Conservation (phyloP, 768 basidiomycete species). For the Tricholoma terreum region DNA sequence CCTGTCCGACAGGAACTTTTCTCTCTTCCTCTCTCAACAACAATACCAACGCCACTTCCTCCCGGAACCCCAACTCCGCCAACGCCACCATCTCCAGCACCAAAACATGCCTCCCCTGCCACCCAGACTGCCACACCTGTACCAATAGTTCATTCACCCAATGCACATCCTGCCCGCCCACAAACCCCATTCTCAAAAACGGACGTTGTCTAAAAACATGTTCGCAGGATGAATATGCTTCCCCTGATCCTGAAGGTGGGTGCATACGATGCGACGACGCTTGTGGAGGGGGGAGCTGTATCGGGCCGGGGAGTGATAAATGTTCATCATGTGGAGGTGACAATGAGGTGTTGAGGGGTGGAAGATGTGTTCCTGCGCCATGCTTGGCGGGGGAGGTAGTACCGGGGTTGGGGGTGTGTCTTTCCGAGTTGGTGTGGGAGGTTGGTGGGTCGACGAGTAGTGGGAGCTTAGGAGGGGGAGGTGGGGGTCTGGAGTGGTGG, state of each 20-base stretch:
- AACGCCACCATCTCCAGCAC: no score
- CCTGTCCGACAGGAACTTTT: slow-evolving; percentile 62
- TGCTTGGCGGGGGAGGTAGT: slow-evolving; percentile 59
- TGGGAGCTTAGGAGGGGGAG: no score
- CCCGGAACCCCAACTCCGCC: no score
- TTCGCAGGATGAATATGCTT: slow-evolving; percentile 65
- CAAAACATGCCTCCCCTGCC: slow-evolving; percentile 63
- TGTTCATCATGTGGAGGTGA: slow-evolving; percentile 57
- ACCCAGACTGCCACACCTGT: slow-evolving; percentile 80
- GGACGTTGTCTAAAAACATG: slow-evolving; percentile 80
- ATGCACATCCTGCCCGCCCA: slow-evolving; percentile 66
- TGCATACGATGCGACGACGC: not conserved
- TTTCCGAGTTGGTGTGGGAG: slow-evolving; percentile 76
- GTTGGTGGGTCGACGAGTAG: no score
- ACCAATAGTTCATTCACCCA: slow-evolving; percentile 70
- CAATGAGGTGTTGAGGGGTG: slow-evolving; percentile 41
- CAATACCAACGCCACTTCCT: no score
- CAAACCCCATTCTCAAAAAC: slow-evolving; percentile 66
- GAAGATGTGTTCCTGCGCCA: slow-evolving; percentile 54
- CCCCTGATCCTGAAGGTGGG: slow-evolving; percentile 36
- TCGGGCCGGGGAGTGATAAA: slow-evolving; percentile 48
- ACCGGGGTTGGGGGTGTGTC: slow-evolving; percentile 72
- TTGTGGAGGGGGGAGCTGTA: slow-evolving; percentile 42
- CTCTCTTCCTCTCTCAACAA: not conserved
- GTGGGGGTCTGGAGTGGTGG: slow-evolving; percentile 66